Evolutionary conservation across 1,139 yeast species (phyloP).

Genomic region (Yamadazyma trypodendri): DNA sequence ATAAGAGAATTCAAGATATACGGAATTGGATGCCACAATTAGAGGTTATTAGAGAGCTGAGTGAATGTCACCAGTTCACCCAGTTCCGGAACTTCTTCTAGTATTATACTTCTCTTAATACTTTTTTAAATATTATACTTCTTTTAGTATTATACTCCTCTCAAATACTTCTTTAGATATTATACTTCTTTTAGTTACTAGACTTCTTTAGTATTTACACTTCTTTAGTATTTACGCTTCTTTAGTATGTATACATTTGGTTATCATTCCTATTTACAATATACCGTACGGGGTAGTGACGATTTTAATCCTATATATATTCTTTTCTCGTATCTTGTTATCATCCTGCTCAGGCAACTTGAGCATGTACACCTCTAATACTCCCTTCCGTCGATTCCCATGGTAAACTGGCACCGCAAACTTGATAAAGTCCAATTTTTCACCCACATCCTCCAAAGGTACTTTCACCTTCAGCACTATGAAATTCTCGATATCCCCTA

Average conservation of each 20-base stretch:
- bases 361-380: constrained; percentile 32
- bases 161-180: no score
- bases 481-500: constrained; percentile 32
- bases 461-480: constrained; percentile 16
- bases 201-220: no score
- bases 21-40: constrained; percentile 74
- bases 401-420: constrained; percentile 32
- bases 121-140: no score
- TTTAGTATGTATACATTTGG: no score
- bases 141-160: no score
- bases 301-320: constrained; percentile 13
- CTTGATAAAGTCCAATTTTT: constrained; percentile 26
- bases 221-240: no score
- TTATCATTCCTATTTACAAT: constrained; percentile 6
- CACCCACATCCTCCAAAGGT: constrained; percentile 10
- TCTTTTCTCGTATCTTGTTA: no score
- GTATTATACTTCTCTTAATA: no score
- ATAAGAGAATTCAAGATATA: constrained; percentile 68
- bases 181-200: no score
- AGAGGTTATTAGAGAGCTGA: constrained; percentile 35
- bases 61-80: constrained; percentile 26
- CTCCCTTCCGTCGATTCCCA: constrained; percentile 28
- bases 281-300: constrained; percentile 25
- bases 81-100: constrained; percentile 10
- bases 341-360: constrained; percentile 18